Percentiles rank a stretch among this genome's conserved stretches.
phyloP scores from a whole-genome alignment of 805 yeast species.

The Pichia nakasei region DNA sequence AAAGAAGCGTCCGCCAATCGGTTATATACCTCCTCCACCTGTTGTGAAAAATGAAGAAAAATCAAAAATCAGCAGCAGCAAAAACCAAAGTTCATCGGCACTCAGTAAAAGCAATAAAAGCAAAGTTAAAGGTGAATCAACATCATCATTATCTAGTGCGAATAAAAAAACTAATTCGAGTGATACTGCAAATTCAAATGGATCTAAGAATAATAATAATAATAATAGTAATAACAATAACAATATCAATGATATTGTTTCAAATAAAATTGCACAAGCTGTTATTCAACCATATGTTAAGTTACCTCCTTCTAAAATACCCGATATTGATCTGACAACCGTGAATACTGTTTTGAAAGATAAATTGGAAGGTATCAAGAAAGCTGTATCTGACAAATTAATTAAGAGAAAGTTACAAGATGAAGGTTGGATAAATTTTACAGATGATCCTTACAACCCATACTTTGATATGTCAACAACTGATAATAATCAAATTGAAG shows the following conservation, averaged over 20 bases:
- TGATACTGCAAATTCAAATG: neutral
- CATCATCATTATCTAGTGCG: neutral
- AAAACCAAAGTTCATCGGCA: neutral
- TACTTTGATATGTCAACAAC: slow-evolving; percentile 60
- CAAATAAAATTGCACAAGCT: slow-evolving; percentile 20
- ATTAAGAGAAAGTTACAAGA: slow-evolving; percentile 62
- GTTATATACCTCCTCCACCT: slow-evolving; percentile 9
- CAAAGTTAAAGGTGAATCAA: neutral
- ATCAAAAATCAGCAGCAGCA: neutral
- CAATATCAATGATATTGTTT: neutral
- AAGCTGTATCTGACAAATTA: slow-evolving; percentile 81
- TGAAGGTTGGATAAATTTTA: slow-evolving; percentile 69
- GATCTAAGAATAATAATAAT: neutral
- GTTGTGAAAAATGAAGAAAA: neutral
- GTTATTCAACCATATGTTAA: slow-evolving; percentile 73
- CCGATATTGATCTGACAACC: slow-evolving; percentile 83
- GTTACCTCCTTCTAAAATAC: slow-evolving; percentile 83
- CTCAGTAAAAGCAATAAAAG: neutral
- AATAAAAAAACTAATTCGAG: neutral
- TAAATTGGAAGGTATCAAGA: slow-evolving; percentile 67
- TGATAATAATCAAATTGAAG: slow-evolving; percentile 33
- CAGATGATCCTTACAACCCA: slow-evolving; percentile 83
- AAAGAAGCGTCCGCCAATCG: slow-evolving; percentile 39
- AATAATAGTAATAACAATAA: neutral
- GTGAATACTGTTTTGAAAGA: slow-evolving; percentile 66